Conservation (phyloP, 208 protist genomes). For the Polymyxa betae region DNA sequence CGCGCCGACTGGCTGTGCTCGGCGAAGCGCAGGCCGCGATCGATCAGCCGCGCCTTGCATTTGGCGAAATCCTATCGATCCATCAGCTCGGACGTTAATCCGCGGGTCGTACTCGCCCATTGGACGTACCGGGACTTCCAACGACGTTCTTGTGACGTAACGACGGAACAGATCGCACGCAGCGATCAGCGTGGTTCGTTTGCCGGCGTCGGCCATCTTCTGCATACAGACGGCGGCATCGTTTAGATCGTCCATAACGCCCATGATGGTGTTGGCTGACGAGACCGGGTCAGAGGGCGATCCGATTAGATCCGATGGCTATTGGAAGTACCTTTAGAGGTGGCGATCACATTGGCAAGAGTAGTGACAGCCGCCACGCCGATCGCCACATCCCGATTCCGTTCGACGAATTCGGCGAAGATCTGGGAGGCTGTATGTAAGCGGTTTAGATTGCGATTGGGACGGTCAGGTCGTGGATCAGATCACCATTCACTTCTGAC, state of each 20-base stretch:
- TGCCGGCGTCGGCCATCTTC: not conserved
- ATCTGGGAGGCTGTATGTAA: not conserved
- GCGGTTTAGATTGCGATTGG: too few relatives aligned
- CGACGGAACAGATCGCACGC: slow-evolving; percentile 36
- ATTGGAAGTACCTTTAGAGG: slow-evolving; percentile 17
- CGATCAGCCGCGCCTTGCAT: slow-evolving; percentile 30
- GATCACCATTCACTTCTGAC: too few relatives aligned
- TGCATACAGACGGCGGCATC: slow-evolving; percentile 4
- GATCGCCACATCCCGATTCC: slow-evolving; percentile 9
- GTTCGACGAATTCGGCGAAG: slow-evolving; percentile 7
- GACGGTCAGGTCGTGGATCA: too few relatives aligned
- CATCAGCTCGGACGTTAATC: not conserved
- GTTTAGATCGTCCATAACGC: slow-evolving; percentile 43
- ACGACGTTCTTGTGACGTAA: slow-evolving; percentile 41
- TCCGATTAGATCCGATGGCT: not conserved
- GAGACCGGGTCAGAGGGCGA: not conserved
- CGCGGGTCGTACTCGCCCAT: not conserved
- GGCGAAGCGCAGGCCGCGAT: slow-evolving; percentile 21
- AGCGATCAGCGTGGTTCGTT: not conserved
- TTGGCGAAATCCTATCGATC: slow-evolving; percentile 26
- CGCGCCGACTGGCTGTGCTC: slow-evolving; percentile 22
- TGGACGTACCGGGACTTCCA: slow-evolving; percentile 15
- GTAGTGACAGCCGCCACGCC: slow-evolving; percentile 1
- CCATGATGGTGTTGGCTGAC: slow-evolving; percentile 25
- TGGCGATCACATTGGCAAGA: not conserved